Base-by-base conservation (phyloP, 257 asterid species). In the Linderniella brevidens region DNA sequence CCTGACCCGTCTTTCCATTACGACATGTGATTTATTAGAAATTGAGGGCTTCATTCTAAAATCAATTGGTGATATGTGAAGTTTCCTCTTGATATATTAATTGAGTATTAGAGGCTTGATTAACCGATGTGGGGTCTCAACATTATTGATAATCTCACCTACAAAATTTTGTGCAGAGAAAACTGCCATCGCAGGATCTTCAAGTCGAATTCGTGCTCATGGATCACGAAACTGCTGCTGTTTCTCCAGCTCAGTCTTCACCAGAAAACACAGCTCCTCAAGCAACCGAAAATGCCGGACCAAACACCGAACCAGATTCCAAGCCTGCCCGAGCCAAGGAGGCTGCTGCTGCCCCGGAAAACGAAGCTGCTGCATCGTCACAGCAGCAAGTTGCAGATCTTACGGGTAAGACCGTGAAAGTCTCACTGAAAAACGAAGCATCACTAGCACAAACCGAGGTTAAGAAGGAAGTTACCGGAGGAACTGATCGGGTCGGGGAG, bases 131-230 rank as follows among this genome's bases (percentile, higher is more conserved):
- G n/a, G n/a, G n/a, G n/a, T 25, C 32, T 25, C 32, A 25, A 25
- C n/a, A n/a, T n/a, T n/a, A n/a, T n/a, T n/a, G n/a, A n/a, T n/a
- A 25, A 2, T 25, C 32, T 25, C 32, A 25, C 3, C 6, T 25
- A 25, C 32, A 6, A 25, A n/a, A 25, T 48, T 35, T n/a, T 48
- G 20, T 61, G 60, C 82, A 90, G 99, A 77, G 99, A 64, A 85
- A 90, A 70, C 72, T 90, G 48, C 96, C 96, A 53, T 90, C 99
- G 44, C 93, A 96, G 0, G 99, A 96, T 53, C 85, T 90, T 62
- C 94, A 85, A 66, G 77, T 90, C 53, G 99, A 90, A 67, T 71
- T 90, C 44, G 94, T 90, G 55, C 94, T 90, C 1, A 84, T 63
- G 50, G 94, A 79, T 70, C 73, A 70, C 48, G 86, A 75, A 29